Base-by-base conservation (phyloP, 2,329 filamentous ascomycete species). In the Corynespora cassiicola region DNA sequence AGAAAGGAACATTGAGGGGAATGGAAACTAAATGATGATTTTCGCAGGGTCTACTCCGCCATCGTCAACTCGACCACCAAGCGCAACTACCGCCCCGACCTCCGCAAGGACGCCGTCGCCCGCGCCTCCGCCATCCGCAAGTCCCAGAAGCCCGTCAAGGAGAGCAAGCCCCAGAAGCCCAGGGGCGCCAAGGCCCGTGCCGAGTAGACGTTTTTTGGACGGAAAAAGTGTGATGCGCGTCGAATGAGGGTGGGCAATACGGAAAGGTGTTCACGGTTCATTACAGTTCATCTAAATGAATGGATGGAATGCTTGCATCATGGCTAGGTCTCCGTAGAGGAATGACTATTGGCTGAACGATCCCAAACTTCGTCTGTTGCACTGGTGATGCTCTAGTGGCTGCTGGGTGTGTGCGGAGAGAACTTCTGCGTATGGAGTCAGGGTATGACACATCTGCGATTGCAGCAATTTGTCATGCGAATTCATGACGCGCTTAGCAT, bases 121-220 rank as follows among this genome's bases (percentile, higher is more conserved):
- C 89, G 94, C 68, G 90, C 87, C 69, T 90, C 86, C 65, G 90
- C 90, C 65, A 82, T 96, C 78, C 87, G 86, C 73, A 79, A 80
- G 66, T 84, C 87, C 62, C 87, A 95, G 82, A 81, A 80, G 70
- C 76, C 85, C 59, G 83, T 86, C 75, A 95, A 95, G 85, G 80
- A 86, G 47, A 74, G 77, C 52, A 82, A 82, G 61, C 84, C 85
- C 75, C 69, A 73, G 66, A 95, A 95, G 84, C 78, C 79, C 61
- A 82, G 90, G 67, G 90, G 91, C 61, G 79, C 79, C 58, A 89
- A 90, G 80, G 88, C 88, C 65, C 81, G 81, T 77, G 86, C 87
- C 79, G 86, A 85, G 54, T 66, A 66, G 51, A 54, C 27, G 31
- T 20, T 12, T 31, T 21, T 12, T 15, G 36, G 21, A 42, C 15